Base-by-base conservation (phyloP, 2,329 filamentous ascomycete genomes). In the Pseudogymnoascus sp. region DNA sequence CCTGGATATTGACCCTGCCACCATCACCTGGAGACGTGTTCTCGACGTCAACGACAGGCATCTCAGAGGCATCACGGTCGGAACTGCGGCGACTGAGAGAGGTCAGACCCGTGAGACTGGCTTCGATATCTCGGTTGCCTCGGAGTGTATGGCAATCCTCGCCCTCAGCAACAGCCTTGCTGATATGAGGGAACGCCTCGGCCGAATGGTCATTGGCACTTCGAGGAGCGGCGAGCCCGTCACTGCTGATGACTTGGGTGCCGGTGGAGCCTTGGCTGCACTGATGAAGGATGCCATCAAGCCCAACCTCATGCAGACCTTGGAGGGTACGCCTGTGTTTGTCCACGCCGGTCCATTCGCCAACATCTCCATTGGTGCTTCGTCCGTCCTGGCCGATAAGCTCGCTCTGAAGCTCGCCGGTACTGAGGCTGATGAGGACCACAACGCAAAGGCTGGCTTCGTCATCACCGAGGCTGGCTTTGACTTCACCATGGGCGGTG, bases 401-500 rank as follows among this genome's bases (percentile, higher is more conserved):
- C 85, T 99, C 73, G 94, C 94, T 0, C 80, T 99, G 66, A 99
- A 99, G 81, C 87, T 99, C 66, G 89, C 92, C 4, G 94, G 94
- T 71, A 97, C 93, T 1, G 94, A 99, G 76, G 83, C 86, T 5
- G 93, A 96, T 66, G 94, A 97, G 78, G 84, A 95, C 69, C 84
- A 92, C 71, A 80, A 85, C 59, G 79, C 86, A 68, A 93, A 94
- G 80, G 84, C 89, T 31, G 94, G 94, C 8, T 97, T 94, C 70
- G 93, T 97, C 21, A 87, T 99, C 37, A 99, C 94, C 1, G 94
- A 99, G 76, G 93, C 94, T 60, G 94, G 94, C 8, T 99, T 99
- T 75, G 94, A 99, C 76, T 99, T 99, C 78, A 97, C 94, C 70
- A 99, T 99, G 94, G 94, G 94, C 66, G 94, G 94, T 65, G 94